These are phyloP conservation scores for Pyrenula massariospora DNA, from an alignment of 495 filamentous ascomycete species.

Conservation along the genomic window DNA sequence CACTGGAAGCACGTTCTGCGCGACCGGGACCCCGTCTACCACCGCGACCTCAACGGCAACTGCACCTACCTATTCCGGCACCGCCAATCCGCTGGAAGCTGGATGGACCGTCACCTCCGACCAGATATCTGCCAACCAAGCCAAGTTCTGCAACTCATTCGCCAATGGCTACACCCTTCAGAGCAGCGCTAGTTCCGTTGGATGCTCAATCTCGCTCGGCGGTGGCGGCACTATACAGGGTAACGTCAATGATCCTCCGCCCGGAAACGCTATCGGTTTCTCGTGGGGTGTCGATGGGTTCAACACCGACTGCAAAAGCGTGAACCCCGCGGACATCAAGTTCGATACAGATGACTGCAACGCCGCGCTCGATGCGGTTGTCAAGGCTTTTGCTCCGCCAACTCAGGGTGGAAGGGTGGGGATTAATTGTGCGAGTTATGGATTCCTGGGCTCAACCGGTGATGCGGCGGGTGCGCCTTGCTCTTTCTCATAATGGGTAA, in stretches of 20 bases:
- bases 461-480: background rate
- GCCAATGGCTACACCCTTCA: background rate
- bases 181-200: background rate
- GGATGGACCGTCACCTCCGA: background rate
- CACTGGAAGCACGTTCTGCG: background rate
- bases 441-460: background rate
- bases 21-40: background rate
- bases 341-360: background rate
- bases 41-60: background rate
- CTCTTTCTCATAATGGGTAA: no score
- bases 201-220: background rate
- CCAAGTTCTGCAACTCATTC: background rate
- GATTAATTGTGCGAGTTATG: background rate
- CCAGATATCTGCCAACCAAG: background rate
- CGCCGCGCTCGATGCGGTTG: background rate
- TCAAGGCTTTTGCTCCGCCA: background rate
- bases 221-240: background rate
- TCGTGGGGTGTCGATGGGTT: background rate
- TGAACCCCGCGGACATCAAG: background rate
- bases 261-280: background rate
- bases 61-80: background rate
- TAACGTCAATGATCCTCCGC: background rate
- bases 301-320: background rate
- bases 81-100: background rate
- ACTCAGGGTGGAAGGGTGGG: background rate